Evolutionary conservation across 2,329 filamentous ascomycete species (phyloP), one percentile per base, ranked within the genome.

Genomic region (Paraphaeosphaeria sporulosa): DNA sequence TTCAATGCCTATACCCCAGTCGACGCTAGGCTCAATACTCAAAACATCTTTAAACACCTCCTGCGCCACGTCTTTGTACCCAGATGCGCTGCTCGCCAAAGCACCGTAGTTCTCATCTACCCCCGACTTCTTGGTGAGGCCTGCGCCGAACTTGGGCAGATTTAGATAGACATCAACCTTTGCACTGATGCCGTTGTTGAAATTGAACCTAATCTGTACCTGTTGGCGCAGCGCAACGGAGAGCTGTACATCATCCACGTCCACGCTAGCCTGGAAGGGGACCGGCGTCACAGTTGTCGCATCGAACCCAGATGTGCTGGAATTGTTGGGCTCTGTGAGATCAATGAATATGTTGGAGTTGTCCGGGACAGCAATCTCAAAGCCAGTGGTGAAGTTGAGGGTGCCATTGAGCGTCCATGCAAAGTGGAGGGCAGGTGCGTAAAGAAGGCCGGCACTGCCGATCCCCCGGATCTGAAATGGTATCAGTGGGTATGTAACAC

Each of bases 1-100:
- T 15, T 51, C 57, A 55, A 55, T n/a, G 7, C 57, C 57, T 13
- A 55, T 34, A 15, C 43, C 50, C 51, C 57, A 55, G 21, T 50
- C 43, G 2, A 59, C 57, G 10, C 21, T 42, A 2, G 44, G 57
- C 1, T 36, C 49, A 19, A 59, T 44, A 8, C 40, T 40, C 32
- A 50, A 55, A 8, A 30, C 57, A 19, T 59, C 44, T 3, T 46
- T 55, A 21, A 55, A 34, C 36, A 55, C 19, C 21, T n/a, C 43
- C n/a, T 59, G 43, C 9, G 57, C 51, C n/a, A 59, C 17, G 12
- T 55, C 51, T 38, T 38, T 55, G 25, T 59, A 19, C 17, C 50
- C 13, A 12, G 42, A 49, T 32, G 42, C 43, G 23, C 57, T 59
- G 8, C 19, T 40, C 30, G 57, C 57, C 32, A 54, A 23, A 5